Percentiles rank a stretch among this genome's conserved stretches.
Evolutionary conservation across 768 basidiomycete species (phyloP).

Genomic region (Leucocoprinus sp.): DNA sequence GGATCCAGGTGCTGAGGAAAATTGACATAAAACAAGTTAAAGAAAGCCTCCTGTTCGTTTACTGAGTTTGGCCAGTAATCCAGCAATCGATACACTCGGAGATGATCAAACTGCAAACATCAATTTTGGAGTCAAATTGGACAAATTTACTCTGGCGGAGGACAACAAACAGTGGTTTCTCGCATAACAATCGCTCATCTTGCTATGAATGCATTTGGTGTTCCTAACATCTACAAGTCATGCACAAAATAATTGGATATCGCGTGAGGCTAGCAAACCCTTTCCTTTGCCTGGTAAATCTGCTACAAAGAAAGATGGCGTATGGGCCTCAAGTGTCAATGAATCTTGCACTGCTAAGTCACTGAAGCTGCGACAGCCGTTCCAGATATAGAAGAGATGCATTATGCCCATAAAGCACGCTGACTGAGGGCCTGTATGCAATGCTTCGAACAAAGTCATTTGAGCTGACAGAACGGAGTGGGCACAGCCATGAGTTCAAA

Average conservation of each 20-base stretch:
- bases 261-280: constrained; percentile 41
- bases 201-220: constrained; percentile 26
- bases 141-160: constrained; percentile 36
- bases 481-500: not conserved
- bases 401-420: not conserved
- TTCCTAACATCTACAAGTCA: not conserved
- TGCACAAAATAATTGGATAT: constrained; percentile 35
- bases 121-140: not conserved
- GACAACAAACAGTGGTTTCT: constrained; percentile 46
- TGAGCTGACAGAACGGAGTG: not conserved
- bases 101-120: constrained; percentile 31
- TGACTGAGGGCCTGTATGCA: not conserved
- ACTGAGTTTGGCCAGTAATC: constrained; percentile 25
- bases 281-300: constrained; percentile 50
- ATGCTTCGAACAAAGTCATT: not conserved
- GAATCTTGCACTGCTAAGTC: not conserved
- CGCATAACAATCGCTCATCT: constrained; percentile 51
- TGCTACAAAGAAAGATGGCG: constrained; percentile 22
- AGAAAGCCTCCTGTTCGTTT: constrained; percentile 33
- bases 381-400: not conserved
- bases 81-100: constrained; percentile 35
- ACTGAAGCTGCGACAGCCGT: not conserved
- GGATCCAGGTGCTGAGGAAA: constrained; percentile 35
- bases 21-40: constrained; percentile 50
- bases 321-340: not conserved